Percentiles rank a stretch among this genome's conserved stretches.
Evolutionary conservation across 1,139 yeast species (phyloP).

Genomic region (Pichia sp.): DNA sequence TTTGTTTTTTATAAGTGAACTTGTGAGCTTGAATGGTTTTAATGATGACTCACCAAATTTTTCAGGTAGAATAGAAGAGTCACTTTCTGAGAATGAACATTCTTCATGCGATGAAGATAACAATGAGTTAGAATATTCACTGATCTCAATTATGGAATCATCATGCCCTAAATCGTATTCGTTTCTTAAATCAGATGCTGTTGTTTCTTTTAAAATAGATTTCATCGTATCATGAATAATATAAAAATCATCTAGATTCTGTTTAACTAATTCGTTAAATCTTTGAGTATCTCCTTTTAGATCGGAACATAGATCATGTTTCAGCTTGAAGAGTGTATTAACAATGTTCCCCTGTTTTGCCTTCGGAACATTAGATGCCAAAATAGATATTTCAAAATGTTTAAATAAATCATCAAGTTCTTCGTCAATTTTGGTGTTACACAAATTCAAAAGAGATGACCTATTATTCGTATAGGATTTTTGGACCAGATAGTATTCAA

Average conservation of each 20-base stretch:
- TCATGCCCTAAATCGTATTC: not conserved
- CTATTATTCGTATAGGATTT: conserved; percentile 10
- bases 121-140: conserved; percentile 11
- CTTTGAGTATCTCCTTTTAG: conserved; percentile 20
- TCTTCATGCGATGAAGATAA: conserved; percentile 4
- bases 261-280: conserved; percentile 20
- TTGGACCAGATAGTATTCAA: conserved; percentile 25
- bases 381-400: conserved; percentile 11
- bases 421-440: conserved; percentile 19
- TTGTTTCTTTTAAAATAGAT: conserved; percentile 9
- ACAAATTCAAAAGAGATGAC: conserved; percentile 16
- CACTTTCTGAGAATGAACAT: conserved; percentile 12
- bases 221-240: conserved; percentile 24
- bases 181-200: not conserved
- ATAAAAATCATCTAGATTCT: conserved; percentile 25
- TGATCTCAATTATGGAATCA: conserved; percentile 14
- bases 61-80: conserved; percentile 1
- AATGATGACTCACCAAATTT: not conserved
- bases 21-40: conserved; percentile 10
- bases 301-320: conserved; percentile 19
- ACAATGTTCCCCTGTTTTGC: conserved; percentile 14
- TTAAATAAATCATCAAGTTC: conserved; percentile 16
- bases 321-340: conserved; percentile 14
- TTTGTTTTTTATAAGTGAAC: not conserved
- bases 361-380: conserved; percentile 8